phyloP scores from a whole-genome alignment of 345 rosid genomes.

The Arabis hirsuta region DNA sequence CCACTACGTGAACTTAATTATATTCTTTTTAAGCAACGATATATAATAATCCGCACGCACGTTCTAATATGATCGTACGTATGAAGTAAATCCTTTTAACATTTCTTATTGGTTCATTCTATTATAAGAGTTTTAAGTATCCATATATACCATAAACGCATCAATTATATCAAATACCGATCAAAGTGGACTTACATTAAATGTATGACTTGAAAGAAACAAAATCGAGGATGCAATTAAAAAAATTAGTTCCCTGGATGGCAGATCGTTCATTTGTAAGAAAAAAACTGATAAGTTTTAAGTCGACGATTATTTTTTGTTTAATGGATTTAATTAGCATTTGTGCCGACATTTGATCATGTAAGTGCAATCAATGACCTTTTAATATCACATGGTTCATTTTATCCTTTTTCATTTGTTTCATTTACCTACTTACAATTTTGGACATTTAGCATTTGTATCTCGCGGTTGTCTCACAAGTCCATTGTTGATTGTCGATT shows the following conservation, averaged over 20 bases:
- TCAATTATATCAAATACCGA: background rate
- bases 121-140: background rate
- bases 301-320: no score
- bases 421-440: background rate
- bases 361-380: conserved; percentile 18
- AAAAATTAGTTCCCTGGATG: no score
- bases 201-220: background rate
- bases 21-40: conserved; percentile 19
- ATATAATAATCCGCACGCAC: background rate
- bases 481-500: conserved; percentile 15
- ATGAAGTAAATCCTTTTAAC: conserved; percentile 23
- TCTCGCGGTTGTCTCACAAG: conserved; percentile 24
- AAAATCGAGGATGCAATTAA: background rate
- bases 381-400: conserved; percentile 37
- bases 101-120: conserved; percentile 32
- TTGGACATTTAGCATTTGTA: conserved; percentile 35
- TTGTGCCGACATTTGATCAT: conserved; percentile 15
- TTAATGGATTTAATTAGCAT: background rate
- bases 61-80: background rate
- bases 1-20: conserved; percentile 25
- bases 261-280: no score
- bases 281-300: no score
- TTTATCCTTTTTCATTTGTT: conserved; percentile 37
- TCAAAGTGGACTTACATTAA: background rate
- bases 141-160: background rate